Base-by-base conservation (phyloP, 108 stramenopile species). In the Bacterosira constricta region DNA sequence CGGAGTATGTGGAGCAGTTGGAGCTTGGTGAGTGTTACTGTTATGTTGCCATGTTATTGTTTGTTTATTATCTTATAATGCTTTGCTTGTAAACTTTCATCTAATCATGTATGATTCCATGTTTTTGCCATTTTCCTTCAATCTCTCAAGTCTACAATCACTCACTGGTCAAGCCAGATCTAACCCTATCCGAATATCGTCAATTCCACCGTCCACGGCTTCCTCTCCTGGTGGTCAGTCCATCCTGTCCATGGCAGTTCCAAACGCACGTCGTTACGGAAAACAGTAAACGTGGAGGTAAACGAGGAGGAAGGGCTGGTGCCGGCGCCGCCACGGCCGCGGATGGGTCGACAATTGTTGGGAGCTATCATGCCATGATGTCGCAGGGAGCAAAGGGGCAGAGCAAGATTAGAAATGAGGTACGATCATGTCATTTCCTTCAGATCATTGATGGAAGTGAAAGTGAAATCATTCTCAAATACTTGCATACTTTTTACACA, bases 141-240 rank as follows among this genome's bases (percentile, higher is more conserved):
- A 20, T 35, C 53, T n/a, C n/a, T n/a, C n/a, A n/a, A 49, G 88
- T 93, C 21, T 87, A 87, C 62, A 89, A 83, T 64, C 91, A 96
- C 55, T 45, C 66, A 0, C 36, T 92, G 13, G 77, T 86, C 12
- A 81, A 87, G 46, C 79, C 84, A 6, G 90, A 91, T 35, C 60
- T 93, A 10, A 66, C 85, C 6, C 76, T 83, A 37, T 76, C 82
- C 18, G 77, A 88, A 60, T 69, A 88, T 54, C 77, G 92, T 41
- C 88, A 93, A 65, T 93, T 81, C 56, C 91, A 96, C 61, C 80
- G 92, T 68, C 95, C 95, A 23, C 86, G 88, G 37, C 70, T 96
- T 20, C 89, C 89, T 0, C 58, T 75, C 8, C 55, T 51, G 2
- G 68, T 93, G 23, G 89, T 93, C 1, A 81, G 81, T 57, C 83